Evolutionary conservation across 805 yeast genomes (phyloP).

Genomic region (Isabelozyma heimii): DNA sequence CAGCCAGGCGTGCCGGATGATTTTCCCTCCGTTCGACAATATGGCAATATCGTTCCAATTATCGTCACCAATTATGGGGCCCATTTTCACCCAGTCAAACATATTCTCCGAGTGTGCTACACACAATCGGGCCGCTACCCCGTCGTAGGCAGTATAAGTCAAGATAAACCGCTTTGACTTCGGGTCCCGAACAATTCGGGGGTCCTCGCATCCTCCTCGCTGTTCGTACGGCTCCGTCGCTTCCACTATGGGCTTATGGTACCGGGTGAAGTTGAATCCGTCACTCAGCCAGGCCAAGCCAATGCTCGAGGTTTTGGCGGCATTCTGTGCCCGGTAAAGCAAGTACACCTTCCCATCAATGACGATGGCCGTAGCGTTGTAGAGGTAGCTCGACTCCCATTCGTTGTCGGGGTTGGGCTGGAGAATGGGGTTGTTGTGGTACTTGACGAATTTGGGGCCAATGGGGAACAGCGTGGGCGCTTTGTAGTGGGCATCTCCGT

Average conservation of each 20-base stretch:
- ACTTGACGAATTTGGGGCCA: slow-evolving; percentile 36
- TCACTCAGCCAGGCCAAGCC: slow-evolving; percentile 43
- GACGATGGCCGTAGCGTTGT: slow-evolving; percentile 43
- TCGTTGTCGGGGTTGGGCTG: slow-evolving; percentile 35
- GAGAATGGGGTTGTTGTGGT: slow-evolving; percentile 35
- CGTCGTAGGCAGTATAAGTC: slow-evolving; percentile 42
- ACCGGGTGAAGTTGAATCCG: slow-evolving; percentile 31
- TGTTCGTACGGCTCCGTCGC: slow-evolving; percentile 39
- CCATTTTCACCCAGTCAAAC: slow-evolving; percentile 36
- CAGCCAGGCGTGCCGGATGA: slow-evolving; percentile 36
- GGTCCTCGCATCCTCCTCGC: slow-evolving; percentile 44
- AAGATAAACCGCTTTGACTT: slow-evolving; percentile 30
- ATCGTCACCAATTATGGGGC: slow-evolving; percentile 27
- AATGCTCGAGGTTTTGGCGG: slow-evolving; percentile 27
- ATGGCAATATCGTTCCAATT: slow-evolving; percentile 32
- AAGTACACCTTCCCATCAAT: slow-evolving; percentile 33
- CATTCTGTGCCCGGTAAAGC: slow-evolving; percentile 39
- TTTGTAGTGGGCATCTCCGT: slow-evolving; percentile 29
- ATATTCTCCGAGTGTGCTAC: slow-evolving; percentile 37
- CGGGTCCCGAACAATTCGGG: slow-evolving; percentile 40
- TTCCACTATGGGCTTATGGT: slow-evolving; percentile 26
- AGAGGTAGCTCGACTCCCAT: slow-evolving; percentile 37
- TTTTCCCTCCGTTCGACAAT: slow-evolving; percentile 18
- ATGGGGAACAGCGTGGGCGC: slow-evolving; percentile 38
- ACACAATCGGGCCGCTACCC: slow-evolving; percentile 32